Evolutionary conservation across 139 green algal genomes (phyloP).

Genomic region (Picochlorum sp.): DNA sequence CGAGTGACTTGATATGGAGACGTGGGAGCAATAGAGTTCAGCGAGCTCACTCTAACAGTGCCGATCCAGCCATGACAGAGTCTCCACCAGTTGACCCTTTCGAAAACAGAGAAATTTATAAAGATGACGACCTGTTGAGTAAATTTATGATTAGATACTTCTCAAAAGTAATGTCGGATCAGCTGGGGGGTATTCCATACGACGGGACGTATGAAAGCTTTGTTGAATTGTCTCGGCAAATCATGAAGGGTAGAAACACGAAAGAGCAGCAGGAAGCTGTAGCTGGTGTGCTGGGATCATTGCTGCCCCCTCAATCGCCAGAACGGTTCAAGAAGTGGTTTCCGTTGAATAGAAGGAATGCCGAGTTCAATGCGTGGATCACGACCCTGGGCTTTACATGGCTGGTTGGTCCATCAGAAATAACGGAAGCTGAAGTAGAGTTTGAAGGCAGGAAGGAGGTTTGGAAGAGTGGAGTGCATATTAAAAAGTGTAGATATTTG

Average conservation of each 20-base stretch:
- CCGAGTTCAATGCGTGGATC: constrained; percentile 33
- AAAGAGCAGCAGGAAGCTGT: constrained; percentile 35
- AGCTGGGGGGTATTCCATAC: constrained; percentile 33
- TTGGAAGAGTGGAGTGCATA: constrained; percentile 31
- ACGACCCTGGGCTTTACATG: constrained; percentile 41
- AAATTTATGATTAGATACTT: constrained; percentile 16
- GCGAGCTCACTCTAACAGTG: no score
- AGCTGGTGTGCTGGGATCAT: constrained; percentile 17
- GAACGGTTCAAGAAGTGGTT: constrained; percentile 32
- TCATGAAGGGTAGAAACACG: constrained; percentile 36
- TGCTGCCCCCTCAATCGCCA: constrained; percentile 29
- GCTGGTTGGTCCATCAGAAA: constrained; percentile 40
- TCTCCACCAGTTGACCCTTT: constrained; percentile 12
- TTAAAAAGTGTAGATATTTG: constrained; percentile 56
- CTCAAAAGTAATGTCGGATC: constrained; percentile 23
- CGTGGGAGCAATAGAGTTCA: no score
- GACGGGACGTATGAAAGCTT: constrained; percentile 32
- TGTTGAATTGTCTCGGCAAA: constrained; percentile 38
- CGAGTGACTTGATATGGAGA: no score
- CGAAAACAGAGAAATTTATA: constrained; percentile 15
- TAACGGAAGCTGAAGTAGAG: constrained; percentile 22
- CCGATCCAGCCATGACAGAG: not conserved
- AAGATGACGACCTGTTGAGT: constrained; percentile 9
- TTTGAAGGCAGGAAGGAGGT: constrained; percentile 14
- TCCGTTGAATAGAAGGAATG: constrained; percentile 21